Evolutionary conservation across 202 grass and related monocot species (phyloP).

Genomic region (Tripidium arundinaceum): DNA sequence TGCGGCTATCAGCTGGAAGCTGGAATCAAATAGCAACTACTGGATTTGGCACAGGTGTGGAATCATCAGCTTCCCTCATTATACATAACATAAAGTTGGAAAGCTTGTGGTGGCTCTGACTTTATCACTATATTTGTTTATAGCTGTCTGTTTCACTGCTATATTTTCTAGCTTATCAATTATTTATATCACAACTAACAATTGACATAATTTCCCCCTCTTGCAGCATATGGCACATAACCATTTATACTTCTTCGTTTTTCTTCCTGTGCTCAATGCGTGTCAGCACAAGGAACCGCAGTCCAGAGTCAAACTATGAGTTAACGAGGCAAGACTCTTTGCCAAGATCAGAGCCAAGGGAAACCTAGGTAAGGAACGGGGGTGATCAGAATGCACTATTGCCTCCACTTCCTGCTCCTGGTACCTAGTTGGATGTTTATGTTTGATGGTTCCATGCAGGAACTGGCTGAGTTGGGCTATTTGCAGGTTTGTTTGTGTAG

Average conservation of each 20-base stretch:
- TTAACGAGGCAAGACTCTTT: slow-evolving; percentile 67
- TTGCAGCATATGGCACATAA: slow-evolving; percentile 96
- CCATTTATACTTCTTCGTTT: slow-evolving; percentile 93
- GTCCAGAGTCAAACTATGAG: slow-evolving; percentile 56
- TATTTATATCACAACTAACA: not conserved
- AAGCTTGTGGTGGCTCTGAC: not conserved
- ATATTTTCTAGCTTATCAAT: not conserved
- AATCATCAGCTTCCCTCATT: not conserved
- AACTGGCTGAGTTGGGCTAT: not conserved
- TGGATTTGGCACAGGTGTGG: slow-evolving; percentile 99
- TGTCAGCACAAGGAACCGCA: slow-evolving; percentile 33
- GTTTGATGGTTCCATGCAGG: not conserved
- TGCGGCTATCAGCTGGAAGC: slow-evolving; percentile 81
- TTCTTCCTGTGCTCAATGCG: slow-evolving; percentile 84
- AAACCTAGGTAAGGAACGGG: slow-evolving; percentile 25
- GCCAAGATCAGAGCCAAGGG: slow-evolving; percentile 48
- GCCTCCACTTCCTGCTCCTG: not conserved
- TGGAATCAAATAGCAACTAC: slow-evolving; percentile 81
- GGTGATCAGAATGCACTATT: not conserved
- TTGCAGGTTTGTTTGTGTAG: not conserved
- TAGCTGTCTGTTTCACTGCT: not conserved
- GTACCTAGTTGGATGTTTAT: not conserved
- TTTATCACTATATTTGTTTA: slow-evolving; percentile 1
- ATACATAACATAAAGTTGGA: slow-evolving; percentile 13
- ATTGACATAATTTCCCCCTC: not conserved